Percentiles rank a stretch among this genome's conserved stretches.
Conservation (phyloP, 345 rosid species). For the Syzygium jambos region DNA sequence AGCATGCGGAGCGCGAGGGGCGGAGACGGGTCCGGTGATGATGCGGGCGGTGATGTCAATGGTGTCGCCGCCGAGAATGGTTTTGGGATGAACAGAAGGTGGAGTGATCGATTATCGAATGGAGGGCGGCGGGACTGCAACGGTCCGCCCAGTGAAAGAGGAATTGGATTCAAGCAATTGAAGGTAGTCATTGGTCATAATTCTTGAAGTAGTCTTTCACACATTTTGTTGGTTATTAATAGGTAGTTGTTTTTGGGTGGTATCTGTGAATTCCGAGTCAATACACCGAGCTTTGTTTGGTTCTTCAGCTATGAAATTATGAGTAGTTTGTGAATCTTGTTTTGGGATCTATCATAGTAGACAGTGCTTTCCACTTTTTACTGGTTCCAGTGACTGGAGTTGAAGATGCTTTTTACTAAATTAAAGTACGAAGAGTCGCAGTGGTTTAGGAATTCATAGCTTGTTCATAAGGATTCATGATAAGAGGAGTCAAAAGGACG, state of each 20-base stretch:
- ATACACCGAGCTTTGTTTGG: not conserved
- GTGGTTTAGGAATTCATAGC: not conserved
- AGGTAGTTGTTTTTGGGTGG: not conserved
- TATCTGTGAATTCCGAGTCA: not conserved
- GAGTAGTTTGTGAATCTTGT: not conserved
- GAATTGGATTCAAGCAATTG: not conserved
- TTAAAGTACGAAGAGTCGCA: not conserved
- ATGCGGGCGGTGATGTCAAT: not conserved
- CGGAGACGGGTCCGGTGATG: constrained; percentile 4
- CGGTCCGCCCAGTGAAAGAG: not conserved
- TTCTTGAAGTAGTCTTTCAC: not conserved
- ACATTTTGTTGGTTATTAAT: not conserved
- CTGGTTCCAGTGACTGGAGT: not conserved
- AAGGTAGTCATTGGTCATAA: not conserved
- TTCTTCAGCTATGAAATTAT: not conserved
- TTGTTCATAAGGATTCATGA: not conserved
- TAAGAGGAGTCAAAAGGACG: not conserved
- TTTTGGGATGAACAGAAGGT: not conserved
- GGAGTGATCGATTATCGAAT: not conserved
- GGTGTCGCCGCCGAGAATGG: not conserved
- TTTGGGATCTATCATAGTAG: not conserved
- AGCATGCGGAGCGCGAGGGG: not conserved
- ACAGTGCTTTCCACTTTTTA: not conserved
- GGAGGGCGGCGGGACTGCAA: not conserved
- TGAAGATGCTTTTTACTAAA: not conserved